phyloP scores from a whole-genome alignment of 2,329 filamentous ascomycete genomes.

The Zymoseptoria brevis region DNA sequence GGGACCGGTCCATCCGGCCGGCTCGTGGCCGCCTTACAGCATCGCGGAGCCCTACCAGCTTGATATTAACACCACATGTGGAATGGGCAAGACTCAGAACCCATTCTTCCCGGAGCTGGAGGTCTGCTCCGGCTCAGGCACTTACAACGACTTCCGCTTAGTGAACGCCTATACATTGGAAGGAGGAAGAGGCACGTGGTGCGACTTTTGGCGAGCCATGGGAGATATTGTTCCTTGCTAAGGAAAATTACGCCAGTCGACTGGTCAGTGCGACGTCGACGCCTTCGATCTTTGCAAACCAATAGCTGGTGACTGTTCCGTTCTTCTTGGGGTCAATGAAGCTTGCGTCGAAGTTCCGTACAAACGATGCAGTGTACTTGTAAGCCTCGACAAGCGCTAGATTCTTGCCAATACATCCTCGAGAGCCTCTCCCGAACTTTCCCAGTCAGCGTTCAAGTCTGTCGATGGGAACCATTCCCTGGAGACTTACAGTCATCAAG shows the following conservation, averaged over 20 bases:
- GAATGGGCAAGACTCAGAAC: no score
- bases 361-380: conserved; percentile 1
- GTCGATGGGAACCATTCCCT: background rate
- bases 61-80: no score
- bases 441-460: background rate
- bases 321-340: background rate
- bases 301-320: background rate
- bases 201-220: background rate
- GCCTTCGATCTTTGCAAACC: background rate
- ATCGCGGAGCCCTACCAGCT: no score
- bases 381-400: background rate
- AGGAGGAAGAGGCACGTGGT: background rate
- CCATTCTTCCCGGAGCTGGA: no score
- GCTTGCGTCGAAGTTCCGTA: background rate
- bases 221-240: background rate
- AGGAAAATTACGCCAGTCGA: background rate
- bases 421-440: conserved; percentile 1
- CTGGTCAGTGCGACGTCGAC: background rate
- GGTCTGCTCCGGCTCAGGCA: no score
- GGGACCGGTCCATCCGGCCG: no score
- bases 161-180: no score
- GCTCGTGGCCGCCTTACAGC: no score
- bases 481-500: background rate
- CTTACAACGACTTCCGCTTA: no score
- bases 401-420: background rate